phyloP scores from a whole-genome alignment of 495 filamentous ascomycete genomes.

The Tuber microsphaerosporum region DNA sequence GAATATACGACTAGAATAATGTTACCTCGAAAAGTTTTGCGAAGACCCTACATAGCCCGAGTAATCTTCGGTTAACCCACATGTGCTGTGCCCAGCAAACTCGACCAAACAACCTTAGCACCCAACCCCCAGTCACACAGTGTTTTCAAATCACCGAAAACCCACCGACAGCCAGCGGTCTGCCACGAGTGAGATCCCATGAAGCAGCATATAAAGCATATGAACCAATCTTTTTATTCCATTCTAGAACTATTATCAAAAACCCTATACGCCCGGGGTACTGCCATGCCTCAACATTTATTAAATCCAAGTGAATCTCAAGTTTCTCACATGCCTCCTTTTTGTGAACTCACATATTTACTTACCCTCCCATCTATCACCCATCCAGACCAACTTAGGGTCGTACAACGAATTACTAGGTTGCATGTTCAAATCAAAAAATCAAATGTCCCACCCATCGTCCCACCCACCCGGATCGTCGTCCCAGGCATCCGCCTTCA shows the following conservation, averaged over 20 bases:
- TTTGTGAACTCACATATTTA: background rate
- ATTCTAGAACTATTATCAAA: background rate
- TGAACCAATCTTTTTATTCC: background rate
- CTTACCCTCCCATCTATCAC: background rate
- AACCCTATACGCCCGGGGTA: background rate
- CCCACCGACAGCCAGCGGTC: background rate
- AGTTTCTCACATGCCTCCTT: background rate
- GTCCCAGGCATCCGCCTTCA: conserved; percentile 51
- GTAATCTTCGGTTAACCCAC: background rate
- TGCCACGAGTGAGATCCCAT: background rate
- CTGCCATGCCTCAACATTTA: background rate
- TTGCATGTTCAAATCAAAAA: background rate
- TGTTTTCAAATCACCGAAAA: background rate
- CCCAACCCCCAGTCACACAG: background rate
- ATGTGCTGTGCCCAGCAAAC: background rate
- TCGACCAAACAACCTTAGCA: background rate
- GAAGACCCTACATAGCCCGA: background rate
- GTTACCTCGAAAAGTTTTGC: conserved; percentile 27
- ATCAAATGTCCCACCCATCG: conserved; percentile 52
- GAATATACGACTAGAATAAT: conserved; percentile 39
- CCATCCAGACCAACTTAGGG: background rate
- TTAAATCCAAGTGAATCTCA: background rate
- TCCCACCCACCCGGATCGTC: conserved; percentile 61
- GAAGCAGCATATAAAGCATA: background rate
- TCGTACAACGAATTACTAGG: background rate